Evolutionary conservation across 495 filamentous ascomycete species (phyloP).

Genomic region (Tuber aestivum): DNA sequence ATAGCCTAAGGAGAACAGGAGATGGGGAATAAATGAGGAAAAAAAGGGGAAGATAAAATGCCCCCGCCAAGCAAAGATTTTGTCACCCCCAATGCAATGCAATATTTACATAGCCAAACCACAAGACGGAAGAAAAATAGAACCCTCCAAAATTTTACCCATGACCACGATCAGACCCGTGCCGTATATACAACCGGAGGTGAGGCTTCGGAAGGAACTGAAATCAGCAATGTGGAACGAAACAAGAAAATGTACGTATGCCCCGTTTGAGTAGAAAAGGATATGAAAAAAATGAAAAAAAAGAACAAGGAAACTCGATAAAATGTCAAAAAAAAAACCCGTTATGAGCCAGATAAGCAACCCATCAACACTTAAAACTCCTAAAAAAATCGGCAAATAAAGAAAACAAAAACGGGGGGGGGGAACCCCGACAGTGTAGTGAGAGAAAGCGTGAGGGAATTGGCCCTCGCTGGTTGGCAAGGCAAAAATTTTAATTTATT

Average conservation of each 20-base stretch:
- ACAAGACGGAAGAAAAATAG: conserved; percentile 5
- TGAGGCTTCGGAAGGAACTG: not conserved
- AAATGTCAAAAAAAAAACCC: not conserved
- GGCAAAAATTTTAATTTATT: not conserved
- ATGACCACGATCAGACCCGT: not conserved
- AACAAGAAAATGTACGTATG: not conserved
- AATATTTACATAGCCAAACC: conserved; percentile 19
- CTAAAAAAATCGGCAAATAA: not conserved
- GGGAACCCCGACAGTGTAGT: not conserved
- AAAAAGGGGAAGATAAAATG: not conserved
- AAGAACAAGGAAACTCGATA: conserved; percentile 1
- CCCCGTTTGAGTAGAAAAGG: not conserved
- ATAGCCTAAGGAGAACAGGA: not conserved
- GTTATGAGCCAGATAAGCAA: not conserved
- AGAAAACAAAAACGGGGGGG: not conserved
- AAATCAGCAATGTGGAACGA: not conserved
- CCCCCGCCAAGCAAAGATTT: not conserved
- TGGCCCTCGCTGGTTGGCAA: not conserved
- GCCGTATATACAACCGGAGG: not conserved
- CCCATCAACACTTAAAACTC: conserved; percentile 1
- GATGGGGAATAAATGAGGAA: not conserved
- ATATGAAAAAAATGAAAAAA: not conserved
- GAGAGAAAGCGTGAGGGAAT: not conserved
- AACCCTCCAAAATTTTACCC: not conserved
- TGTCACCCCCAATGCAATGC: conserved; percentile 18